Conservation (phyloP, 768 basidiomycete genomes). For the Imleria badia region DNA sequence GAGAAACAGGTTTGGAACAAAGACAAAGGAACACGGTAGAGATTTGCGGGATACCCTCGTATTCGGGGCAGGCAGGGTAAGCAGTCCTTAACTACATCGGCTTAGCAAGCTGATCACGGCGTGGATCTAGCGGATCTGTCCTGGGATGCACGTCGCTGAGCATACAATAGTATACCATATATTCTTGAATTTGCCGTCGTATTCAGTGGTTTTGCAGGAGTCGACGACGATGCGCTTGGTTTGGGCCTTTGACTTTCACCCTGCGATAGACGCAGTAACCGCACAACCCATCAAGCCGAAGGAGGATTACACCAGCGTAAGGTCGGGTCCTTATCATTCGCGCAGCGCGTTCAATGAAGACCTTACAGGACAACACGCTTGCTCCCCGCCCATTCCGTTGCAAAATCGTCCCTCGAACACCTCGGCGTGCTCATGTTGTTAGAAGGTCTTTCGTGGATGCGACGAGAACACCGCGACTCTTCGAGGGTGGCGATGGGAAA, state of each 20-base stretch:
- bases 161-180: too few relatives aligned
- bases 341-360: not conserved
- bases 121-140: not conserved
- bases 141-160: slow-evolving; percentile 4
- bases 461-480: not conserved
- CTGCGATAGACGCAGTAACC: not conserved
- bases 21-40: not conserved
- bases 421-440: not conserved
- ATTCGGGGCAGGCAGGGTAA: slow-evolving; percentile 4
- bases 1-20: slow-evolving; percentile 1
- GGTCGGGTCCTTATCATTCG: not conserved
- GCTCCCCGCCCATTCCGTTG: slow-evolving; percentile 6
- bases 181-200: too few relatives aligned
- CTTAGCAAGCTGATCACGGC: not conserved
- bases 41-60: slow-evolving; percentile 6
- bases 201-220: slow-evolving; percentile 1
- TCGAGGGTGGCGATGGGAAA: not conserved
- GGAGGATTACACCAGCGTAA: slow-evolving; percentile 2
- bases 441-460: slow-evolving; percentile 3
- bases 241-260: slow-evolving; percentile 6
- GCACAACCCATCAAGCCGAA: not conserved
- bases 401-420: not conserved
- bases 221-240: slow-evolving; percentile 1
- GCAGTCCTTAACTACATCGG: not conserved
- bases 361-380: not conserved